These are phyloP conservation scores for Leccinum longicurvipes DNA, from an alignment of 768 basidiomycete species.

Conservation along the genomic window DNA sequence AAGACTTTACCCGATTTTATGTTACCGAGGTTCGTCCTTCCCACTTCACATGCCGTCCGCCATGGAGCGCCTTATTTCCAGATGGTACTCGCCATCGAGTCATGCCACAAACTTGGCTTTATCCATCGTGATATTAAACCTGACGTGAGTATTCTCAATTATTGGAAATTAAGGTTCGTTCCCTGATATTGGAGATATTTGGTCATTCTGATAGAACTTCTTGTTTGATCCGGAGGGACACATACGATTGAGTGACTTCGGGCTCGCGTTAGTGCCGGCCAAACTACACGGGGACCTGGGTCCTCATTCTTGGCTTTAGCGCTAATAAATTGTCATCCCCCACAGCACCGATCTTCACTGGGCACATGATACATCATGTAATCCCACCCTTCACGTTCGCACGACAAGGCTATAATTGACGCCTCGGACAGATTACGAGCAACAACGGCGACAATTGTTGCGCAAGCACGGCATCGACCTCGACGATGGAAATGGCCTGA, in stretches of 20 bases:
- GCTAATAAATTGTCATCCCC: constrained; percentile 19
- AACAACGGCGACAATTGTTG: constrained; percentile 83
- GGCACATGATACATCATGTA: constrained; percentile 94
- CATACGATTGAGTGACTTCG: constrained; percentile 94
- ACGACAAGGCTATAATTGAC: constrained; percentile 13
- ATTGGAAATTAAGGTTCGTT: constrained; percentile 28
- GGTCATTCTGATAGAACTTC: constrained; percentile 68
- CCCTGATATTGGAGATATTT: constrained; percentile 21
- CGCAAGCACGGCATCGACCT: constrained; percentile 95
- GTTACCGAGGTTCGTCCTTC: constrained; percentile 71
- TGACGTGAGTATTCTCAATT: constrained; percentile 53
- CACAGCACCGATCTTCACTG: constrained; percentile 87
- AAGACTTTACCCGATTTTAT: constrained; percentile 91
- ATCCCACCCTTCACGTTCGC: constrained; percentile 13
- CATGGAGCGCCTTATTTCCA: constrained; percentile 36
- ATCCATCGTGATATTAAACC: constrained; percentile 98
- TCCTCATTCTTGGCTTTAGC: constrained; percentile 9
- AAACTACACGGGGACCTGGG: constrained; percentile 23
- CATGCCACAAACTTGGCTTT: constrained; percentile 91
- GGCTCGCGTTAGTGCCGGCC: constrained; percentile 73
- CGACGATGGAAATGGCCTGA: constrained; percentile 65
- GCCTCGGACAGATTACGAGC: constrained; percentile 74
- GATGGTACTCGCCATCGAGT: constrained; percentile 94
- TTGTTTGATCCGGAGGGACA: constrained; percentile 92
- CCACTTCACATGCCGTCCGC: constrained; percentile 18